A percentile compares a stretch with the other conserved stretches of the same genome.
Conservation (phyloP, 2,329 filamentous ascomycete genomes). For the Verticillium nubilum region DNA sequence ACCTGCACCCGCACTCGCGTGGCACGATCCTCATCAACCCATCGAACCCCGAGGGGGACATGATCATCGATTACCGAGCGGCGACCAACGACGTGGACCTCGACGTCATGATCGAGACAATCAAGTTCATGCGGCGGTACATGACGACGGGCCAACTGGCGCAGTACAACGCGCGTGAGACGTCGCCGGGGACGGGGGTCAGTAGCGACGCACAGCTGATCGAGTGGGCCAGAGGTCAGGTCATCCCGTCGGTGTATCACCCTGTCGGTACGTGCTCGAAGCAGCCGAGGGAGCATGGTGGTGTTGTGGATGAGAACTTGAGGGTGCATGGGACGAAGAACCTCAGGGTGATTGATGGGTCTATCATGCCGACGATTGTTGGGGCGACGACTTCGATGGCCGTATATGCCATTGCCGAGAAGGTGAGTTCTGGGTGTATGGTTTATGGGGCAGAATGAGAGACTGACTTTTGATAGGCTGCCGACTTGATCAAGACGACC, state of each 20-base stretch:
- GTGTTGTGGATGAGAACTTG: conserved; percentile 20
- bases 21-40: conserved; percentile 17
- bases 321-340: conserved; percentile 21
- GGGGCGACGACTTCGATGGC: conserved; percentile 15
- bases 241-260: conserved; percentile 20
- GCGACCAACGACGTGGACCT: conserved; percentile 18
- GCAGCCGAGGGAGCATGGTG: conserved; percentile 20
- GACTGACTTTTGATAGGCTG: conserved; percentile 6
- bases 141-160: conserved; percentile 14
- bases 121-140: conserved; percentile 19
- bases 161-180: conserved; percentile 15
- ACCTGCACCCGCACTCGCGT: conserved; percentile 17
- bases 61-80: conserved; percentile 20
- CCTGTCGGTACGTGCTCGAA: conserved; percentile 21
- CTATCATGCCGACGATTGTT: conserved; percentile 14
- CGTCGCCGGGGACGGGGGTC: conserved; percentile 14
- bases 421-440: conserved; percentile 2
- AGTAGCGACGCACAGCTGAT: conserved; percentile 14
- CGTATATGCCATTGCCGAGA: conserved; percentile 14
- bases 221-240: conserved; percentile 13
- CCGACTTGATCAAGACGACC: conserved; percentile 10
- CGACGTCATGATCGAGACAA: conserved; percentile 17
- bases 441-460: not conserved
- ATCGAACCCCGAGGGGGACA: conserved; percentile 13
- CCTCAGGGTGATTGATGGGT: conserved; percentile 14